Base-by-base conservation (phyloP, 352 stramenopile species). In the Phytophthora pini region DNA sequence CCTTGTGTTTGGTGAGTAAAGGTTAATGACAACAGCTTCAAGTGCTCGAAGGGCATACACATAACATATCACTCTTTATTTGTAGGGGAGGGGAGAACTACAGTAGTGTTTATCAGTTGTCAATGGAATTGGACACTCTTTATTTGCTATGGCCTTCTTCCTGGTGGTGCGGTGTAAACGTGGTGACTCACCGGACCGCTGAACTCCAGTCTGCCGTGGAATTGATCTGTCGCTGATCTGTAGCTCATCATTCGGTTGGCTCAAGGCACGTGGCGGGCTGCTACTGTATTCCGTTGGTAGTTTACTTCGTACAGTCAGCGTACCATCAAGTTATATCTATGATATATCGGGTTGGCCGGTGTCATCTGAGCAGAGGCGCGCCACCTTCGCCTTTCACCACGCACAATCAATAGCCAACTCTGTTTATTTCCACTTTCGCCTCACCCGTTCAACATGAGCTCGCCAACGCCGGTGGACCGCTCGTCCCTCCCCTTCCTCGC, bases 341-440 rank as follows among this genome's bases (percentile, higher is more conserved):
- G 36, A 43, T 43, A 43, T 43, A 43, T 43, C 36, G 36, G 36
- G 12, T 43, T 2, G 12, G 7, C 36, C 9, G 27, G 27, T 9
- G 27, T 6, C 34, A 8, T 40, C 8, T 43, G 36, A 43, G 36
- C 36, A 43, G 12, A 6, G 36, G 36, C 36, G 15, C 11, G 22
- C 36, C 36, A 20, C 36, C 11, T 17, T 17, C 7, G 5, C 15
- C 36, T 43, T 34, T 8, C 6, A 34, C 31, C 9, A 11, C 11
- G 12, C 36, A 43, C 36, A 43, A 43, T 17, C 36, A 43, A 1
- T 5, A 43, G 36, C 11, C 15, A 43, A 11, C 4, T n/a, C 36
- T 38, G 36, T 15, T 56, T 46, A 72, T 29, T 72, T 44, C 29
- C 43, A 15, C 27, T 48, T 72, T 68, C 49, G 44, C 44, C 22